Base-by-base conservation (phyloP, 208 protist species). In the Leishmania arabica region DNA sequence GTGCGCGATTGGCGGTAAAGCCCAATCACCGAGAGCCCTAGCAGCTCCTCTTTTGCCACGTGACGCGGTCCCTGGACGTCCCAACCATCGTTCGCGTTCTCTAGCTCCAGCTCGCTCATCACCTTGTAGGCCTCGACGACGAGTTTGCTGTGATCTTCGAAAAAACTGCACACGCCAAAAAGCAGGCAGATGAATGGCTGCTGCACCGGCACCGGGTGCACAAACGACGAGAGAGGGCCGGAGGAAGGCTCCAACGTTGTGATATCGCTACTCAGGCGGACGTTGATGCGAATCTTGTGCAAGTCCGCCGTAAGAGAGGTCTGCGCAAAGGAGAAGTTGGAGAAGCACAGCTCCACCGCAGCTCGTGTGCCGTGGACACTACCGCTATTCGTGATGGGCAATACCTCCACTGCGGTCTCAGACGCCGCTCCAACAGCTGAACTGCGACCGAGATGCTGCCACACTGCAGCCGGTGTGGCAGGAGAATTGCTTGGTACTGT, bases 101-200 rank as follows among this genome's bases (percentile, higher is more conserved):
- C 81, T 17, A 84, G 77, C 60, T 87, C 72, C 19, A 78, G 42
- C 40, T 84, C 54, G 40, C 78, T 85, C 47, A 78, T 64, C n/a
- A 97, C 91, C 75, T 92, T 92, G 84, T 92, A 95, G 62, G 90
- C 90, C 54, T 94, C 92, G 47, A 97, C 86, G 17, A 97, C 92
- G 54, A 97, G 88, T 34, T 82, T 80, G 70, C 94, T 97, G 53
- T 75, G 88, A 11, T 94, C 86, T 75, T 90, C 88, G 27, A 87
- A 92, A 83, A 88, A 97, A 53, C 86, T 74, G 54, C 89, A 87
- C 34, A 97, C 88, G 65, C 81, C 77, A 76, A 97, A 95, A 19
- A 86, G 87, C 31, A 97, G 88, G 74, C 91, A 88, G 37, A 97
- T 97, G 24, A 77, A 68, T 6, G 83, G 72, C 79, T 92, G 91